These are phyloP conservation scores for Pezicula neosporulosa DNA, from an alignment of 2,329 filamentous ascomycete species.

Conservation along the genomic window DNA sequence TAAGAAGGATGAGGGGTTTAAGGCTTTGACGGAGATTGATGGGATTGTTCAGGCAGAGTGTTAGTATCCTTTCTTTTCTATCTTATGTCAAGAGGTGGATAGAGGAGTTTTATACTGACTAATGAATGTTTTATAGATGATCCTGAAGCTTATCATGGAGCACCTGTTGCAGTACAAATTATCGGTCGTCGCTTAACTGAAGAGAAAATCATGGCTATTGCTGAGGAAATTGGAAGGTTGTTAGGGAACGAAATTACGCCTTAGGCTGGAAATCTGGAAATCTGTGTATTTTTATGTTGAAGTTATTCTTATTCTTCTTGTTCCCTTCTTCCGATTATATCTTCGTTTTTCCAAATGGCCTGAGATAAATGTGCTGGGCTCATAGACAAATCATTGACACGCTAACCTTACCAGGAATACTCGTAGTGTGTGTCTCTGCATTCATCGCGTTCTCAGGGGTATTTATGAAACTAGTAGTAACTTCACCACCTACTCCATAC, in stretches of 20 bases:
- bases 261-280: background rate
- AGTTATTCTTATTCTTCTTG: too few relatives aligned
- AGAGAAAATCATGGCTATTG: conserved; percentile 30
- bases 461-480: too few relatives aligned
- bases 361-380: too few relatives aligned
- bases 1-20: conserved; percentile 15
- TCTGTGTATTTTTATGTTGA: too few relatives aligned
- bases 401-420: too few relatives aligned
- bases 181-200: conserved; percentile 22
- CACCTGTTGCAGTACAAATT: conserved; percentile 24
- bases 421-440: too few relatives aligned
- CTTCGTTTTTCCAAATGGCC: too few relatives aligned
- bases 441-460: too few relatives aligned
- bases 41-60: conserved; percentile 21
- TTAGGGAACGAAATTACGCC: conserved; percentile 26
- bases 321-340: too few relatives aligned
- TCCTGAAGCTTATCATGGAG: conserved; percentile 21
- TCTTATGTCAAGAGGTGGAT: too few relatives aligned
- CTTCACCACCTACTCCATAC: too few relatives aligned
- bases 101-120: background rate
- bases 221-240: conserved; percentile 30
- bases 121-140: conserved; percentile 17
- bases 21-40: conserved; percentile 19
- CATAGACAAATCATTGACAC: too few relatives aligned
- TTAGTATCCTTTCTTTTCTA: conserved; percentile 7